Conservation (phyloP, 768 basidiomycete species). For the Glaciozyma martinii region DNA sequence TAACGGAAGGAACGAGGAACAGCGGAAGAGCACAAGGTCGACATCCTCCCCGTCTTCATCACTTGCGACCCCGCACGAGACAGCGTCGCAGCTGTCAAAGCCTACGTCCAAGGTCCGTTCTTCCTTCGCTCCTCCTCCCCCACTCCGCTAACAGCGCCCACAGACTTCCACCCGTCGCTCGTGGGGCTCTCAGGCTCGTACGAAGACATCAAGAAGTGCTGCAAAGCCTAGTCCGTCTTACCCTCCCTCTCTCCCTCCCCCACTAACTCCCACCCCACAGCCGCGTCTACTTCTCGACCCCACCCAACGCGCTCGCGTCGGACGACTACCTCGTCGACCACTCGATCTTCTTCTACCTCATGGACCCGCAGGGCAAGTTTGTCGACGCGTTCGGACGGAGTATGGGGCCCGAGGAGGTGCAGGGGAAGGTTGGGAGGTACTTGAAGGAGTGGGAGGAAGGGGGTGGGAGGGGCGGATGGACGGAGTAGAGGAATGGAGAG, state of each 20-base stretch:
- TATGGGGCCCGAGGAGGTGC: conserved; percentile 58
- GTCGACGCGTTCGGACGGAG: conserved; percentile 94
- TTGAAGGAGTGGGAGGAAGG: conserved; percentile 39
- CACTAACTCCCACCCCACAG: neutral
- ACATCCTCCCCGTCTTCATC: conserved; percentile 85
- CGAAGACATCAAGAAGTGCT: conserved; percentile 69
- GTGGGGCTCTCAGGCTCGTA: conserved; percentile 84
- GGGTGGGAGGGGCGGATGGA: conserved; percentile 18
- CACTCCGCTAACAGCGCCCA: neutral
- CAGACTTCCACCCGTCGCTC: conserved; percentile 86
- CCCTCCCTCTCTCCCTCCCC: neutral
- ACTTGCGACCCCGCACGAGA: conserved; percentile 95
- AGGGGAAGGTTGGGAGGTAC: conserved; percentile 40
- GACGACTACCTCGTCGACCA: conserved; percentile 95
- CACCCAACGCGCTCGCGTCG: conserved; percentile 56
- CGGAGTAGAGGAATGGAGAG: neutral
- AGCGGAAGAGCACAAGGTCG: conserved; percentile 43
- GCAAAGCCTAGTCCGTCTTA: conserved; percentile 61
- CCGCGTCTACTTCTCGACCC: conserved; percentile 96
- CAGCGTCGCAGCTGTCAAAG: conserved; percentile 44
- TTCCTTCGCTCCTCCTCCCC: neutral
- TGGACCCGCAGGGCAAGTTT: conserved; percentile 90
- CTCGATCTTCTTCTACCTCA: conserved; percentile 65
- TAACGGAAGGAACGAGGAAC: neutral
- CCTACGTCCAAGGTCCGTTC: conserved; percentile 42